Evolutionary conservation across 768 basidiomycete genomes (phyloP), one percentile per base, ranked within the genome.

Genomic region (Amylocystis lapponica): DNA sequence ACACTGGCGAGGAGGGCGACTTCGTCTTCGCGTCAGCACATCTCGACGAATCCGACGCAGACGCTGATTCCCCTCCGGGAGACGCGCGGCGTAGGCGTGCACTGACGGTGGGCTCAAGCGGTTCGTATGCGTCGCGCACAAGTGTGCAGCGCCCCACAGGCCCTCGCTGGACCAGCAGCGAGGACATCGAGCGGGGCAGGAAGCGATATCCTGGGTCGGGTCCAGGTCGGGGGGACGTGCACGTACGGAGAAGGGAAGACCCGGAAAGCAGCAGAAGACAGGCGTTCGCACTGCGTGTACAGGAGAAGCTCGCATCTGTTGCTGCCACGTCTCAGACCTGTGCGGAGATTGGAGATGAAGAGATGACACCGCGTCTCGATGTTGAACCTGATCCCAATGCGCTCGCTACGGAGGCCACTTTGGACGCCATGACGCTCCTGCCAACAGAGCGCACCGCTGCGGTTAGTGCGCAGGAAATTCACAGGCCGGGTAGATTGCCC

Each of bases 241-340:
- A 29, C 26, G 26, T 13, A 11, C 39, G 39, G n/a, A n/a, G 32
- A 33, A 19, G n/a, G 10, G 35, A 22, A 12, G 35, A 36, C 12
- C 19, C n/a, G 39, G 27, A 27, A 30, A 30, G 31, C 31, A 39
- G 7, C 5, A 31, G 25, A 5, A 16, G 59, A 16, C 65, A 70
- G 16, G 65, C 66, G 4, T 75, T 79, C 58, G 57, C 70, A 27
- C 49, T 53, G 26, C 71, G 71, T 36, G 66, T 72, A 4, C 66
- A 69, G 43, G 66, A 72, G 40, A 75, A 72, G 49, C 56, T 66
- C 21, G 52, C 32, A 25, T 33, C 40, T 4, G 43, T 26, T 29
- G 31, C 42, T 19, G 39, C 27, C n/a, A n/a, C n/a, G n/a, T n/a
- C n/a, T n/a, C n/a, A n/a, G n/a, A n/a, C n/a, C n/a, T n/a, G n/a